Evolutionary conservation across 2,329 filamentous ascomycete species (phyloP).

Genomic region (Phaeosphaeria sp.): DNA sequence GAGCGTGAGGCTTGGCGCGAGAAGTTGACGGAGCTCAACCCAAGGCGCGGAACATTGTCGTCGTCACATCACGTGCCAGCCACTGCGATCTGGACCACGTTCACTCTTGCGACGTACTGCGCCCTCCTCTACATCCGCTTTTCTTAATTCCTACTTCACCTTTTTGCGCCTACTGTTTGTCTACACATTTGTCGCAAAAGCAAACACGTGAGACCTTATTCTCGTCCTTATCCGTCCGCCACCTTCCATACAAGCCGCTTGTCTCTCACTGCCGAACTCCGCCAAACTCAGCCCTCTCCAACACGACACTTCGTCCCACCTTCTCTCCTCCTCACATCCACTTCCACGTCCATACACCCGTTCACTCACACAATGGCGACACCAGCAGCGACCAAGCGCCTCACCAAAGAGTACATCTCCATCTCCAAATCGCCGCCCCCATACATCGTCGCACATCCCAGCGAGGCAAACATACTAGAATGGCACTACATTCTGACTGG

Average conservation of each 20-base stretch:
- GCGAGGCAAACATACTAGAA: constrained; percentile 89
- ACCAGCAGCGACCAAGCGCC: constrained; percentile 51
- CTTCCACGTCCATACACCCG: background rate
- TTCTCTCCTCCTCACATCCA: constrained; percentile 1
- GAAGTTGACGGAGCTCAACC: constrained; percentile 5
- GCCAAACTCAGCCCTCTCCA: constrained; percentile 6
- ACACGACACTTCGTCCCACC: constrained; percentile 3
- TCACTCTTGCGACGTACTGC: background rate
- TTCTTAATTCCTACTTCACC: background rate
- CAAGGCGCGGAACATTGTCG: constrained; percentile 1
- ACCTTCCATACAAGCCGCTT: background rate
- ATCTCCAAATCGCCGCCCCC: constrained; percentile 81
- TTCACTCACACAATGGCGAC: constrained; percentile 44
- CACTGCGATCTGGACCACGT: constrained; percentile 7
- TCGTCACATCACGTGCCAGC: constrained; percentile 23
- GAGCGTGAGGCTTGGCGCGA: constrained; percentile 35
- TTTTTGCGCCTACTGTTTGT: background rate
- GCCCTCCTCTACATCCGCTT: background rate
- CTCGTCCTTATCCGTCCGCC: constrained; percentile 9
- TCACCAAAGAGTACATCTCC: constrained; percentile 69
- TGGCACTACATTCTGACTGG: constrained; percentile 98
- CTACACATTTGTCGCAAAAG: background rate
- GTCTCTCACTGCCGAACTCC: background rate
- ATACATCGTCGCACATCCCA: constrained; percentile 88
- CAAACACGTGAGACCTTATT: background rate